These are phyloP conservation scores for Nicotiana noctiflora DNA, from an alignment of 257 asterid genomes.

Conservation along the genomic window DNA sequence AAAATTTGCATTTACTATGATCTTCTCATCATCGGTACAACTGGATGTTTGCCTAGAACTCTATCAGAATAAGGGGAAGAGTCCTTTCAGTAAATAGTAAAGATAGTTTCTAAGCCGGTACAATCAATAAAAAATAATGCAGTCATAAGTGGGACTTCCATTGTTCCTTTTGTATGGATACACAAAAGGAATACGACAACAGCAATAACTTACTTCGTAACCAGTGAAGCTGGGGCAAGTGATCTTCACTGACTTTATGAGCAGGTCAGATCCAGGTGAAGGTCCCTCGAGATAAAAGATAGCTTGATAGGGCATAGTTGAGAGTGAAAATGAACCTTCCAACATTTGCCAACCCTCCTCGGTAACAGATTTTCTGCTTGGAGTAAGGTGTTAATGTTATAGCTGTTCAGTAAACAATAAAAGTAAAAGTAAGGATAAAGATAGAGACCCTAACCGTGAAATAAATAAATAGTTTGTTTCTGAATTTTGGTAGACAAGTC, in stretches of 20 bases:
- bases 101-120: neutral
- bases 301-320: conserved; percentile 51
- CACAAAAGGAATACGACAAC: conserved; percentile 5
- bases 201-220: conserved; percentile 40
- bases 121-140: neutral
- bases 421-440: neutral
- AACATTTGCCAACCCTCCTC: conserved; percentile 56
- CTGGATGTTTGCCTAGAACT: conserved; percentile 24
- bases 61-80: conserved; percentile 20
- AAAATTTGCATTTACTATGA: conserved; percentile 55
- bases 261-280: conserved; percentile 71
- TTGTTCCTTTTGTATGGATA: neutral
- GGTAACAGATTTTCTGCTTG: conserved; percentile 49
- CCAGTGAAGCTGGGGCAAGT: conserved; percentile 26
- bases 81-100: neutral
- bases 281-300: conserved; percentile 86
- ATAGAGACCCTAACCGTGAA: conserved; percentile 43
- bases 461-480: conserved; percentile 53
- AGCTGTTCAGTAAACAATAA: neutral
- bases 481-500: conserved; percentile 47
- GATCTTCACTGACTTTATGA: conserved; percentile 58
- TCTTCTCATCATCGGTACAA: conserved; percentile 35
- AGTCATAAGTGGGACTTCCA: neutral
- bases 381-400: conserved; percentile 12
- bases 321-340: conserved; percentile 65